Conservation (phyloP, 129 eudicot species). For the Centrapalus pauciflorus region DNA sequence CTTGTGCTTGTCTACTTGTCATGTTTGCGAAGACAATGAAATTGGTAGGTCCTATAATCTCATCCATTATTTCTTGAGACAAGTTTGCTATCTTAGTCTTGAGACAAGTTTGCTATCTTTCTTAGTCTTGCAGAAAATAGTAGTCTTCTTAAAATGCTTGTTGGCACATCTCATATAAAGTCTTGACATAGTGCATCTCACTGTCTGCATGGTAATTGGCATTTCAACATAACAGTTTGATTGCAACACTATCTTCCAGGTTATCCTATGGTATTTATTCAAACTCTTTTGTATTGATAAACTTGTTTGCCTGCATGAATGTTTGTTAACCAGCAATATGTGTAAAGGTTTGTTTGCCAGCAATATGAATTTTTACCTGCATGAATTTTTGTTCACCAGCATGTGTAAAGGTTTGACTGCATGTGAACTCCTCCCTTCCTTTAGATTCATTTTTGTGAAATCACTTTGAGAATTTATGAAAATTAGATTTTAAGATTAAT, state of each 20-base stretch:
- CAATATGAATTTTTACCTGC: too few species aligned
- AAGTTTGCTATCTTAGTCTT: background rate
- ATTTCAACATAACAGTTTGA: background rate
- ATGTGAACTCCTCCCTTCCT: too few species aligned
- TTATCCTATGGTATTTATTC: background rate
- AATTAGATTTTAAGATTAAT: too few species aligned
- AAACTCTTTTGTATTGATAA: background rate
- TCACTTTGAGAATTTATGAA: too few species aligned
- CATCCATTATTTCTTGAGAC: background rate
- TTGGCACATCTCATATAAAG: too few species aligned
- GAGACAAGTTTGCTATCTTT: too few species aligned
- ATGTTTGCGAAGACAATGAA: too few species aligned
- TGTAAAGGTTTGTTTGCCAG: too few species aligned
- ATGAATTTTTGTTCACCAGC: too few species aligned
- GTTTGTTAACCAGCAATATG: background rate
- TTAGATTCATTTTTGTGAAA: too few species aligned
- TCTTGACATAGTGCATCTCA: background rate
- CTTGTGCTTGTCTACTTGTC: background rate
- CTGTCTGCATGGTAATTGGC: background rate
- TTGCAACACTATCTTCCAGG: background rate
- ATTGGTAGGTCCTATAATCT: too few species aligned
- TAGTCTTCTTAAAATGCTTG: background rate
- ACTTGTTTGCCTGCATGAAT: background rate
- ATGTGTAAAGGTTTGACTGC: too few species aligned
- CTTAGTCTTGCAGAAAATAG: background rate